A percentile compares a stretch with the other conserved stretches of the same genome.
Evolutionary conservation across 257 asterid species (phyloP).

Genomic region (Gynochthodes officinalis): DNA sequence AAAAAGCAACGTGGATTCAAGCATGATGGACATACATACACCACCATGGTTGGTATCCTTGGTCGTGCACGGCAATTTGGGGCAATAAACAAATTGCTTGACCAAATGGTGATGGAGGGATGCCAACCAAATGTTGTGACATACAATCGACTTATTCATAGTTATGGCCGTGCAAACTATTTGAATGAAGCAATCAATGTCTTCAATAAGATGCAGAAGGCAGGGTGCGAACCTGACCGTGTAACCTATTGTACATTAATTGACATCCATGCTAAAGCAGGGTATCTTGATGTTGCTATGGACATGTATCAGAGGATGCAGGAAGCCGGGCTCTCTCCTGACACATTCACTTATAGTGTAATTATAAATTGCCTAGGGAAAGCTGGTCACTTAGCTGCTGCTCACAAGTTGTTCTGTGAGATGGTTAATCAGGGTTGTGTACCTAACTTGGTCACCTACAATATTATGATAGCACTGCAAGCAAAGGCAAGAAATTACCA

Average conservation of each 20-base stretch:
- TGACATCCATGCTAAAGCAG: conserved; percentile 95
- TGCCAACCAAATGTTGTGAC: conserved; percentile 89
- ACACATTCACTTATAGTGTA: conserved; percentile 95
- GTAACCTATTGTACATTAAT: conserved; percentile 94
- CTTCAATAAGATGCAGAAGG: conserved; percentile 66
- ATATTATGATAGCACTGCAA: conserved; percentile 88
- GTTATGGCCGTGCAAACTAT: conserved; percentile 91
- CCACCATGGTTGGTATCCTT: conserved; percentile 95
- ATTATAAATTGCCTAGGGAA: conserved; percentile 93
- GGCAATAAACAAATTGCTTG: conserved; percentile 60
- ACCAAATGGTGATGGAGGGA: conserved; percentile 77
- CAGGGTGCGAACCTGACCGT: conserved; percentile 87
- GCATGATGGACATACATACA: conserved; percentile 92
- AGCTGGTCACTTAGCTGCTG: conserved; percentile 84
- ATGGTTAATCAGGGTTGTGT: conserved; percentile 85
- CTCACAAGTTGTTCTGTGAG: conserved; percentile 76
- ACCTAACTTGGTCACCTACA: conserved; percentile 86
- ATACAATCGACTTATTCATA: conserved; percentile 86
- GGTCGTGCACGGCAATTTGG: conserved; percentile 89
- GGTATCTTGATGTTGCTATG: conserved; percentile 86
- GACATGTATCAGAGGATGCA: conserved; percentile 91
- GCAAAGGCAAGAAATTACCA: conserved; percentile 92
- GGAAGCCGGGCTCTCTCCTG: conserved; percentile 90
- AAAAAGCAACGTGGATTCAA: conserved; percentile 72
- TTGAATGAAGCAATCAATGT: conserved; percentile 69